Base-by-base conservation (phyloP, 345 rosid species). In the Salix caprea region DNA sequence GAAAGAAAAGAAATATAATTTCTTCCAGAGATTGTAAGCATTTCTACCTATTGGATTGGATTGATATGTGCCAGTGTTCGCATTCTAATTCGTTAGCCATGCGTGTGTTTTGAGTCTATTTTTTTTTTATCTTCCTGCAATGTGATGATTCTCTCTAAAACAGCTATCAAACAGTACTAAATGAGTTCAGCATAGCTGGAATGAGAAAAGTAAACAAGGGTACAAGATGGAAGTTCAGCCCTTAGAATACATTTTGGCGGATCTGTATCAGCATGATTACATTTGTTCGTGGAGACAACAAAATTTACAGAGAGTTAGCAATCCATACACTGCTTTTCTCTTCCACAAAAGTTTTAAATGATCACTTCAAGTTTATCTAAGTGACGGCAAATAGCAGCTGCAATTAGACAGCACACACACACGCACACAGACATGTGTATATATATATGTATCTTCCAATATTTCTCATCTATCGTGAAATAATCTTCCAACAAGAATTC, bases 21-120 rank as follows among this genome's bases (percentile, higher is more conserved):
- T 71, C 64, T 64, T 42, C 11, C 65, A 21, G 52, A 69, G 42
- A 71, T 61, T 69, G 67, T 60, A 26, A 23, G 71, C 72, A 65
- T 70, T 54, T 72, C 4, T 46, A 37, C 13, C 19, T 7, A 54
- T 36, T 54, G 8, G 42, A 30, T 85, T 58, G 64, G 7, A 36
- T 36, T 58, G 64, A 23, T 58, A 23, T 10, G 3, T 58, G 62
- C 10, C 11, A 23, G 28, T 10, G 15, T 58, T 58, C 28, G 11
- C 28, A n/a, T 58, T 58, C 64, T 24, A 9, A n/a, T 10, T 58
- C 24, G 28, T 58, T 10, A 9, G 64, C 64, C 23, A 10, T 23
- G 28, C 0, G 64, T 58, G 62, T n/a, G n/a, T 58, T n/a, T 58
- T 0, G 64, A n/a, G 64, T 23, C 62, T n/a, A 10, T 58, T 40